A percentile compares a stretch with the other conserved stretches of the same genome.
Conservation (phyloP, 192 early-diverging fungal genomes). For the Umbelopsis vinacea region DNA sequence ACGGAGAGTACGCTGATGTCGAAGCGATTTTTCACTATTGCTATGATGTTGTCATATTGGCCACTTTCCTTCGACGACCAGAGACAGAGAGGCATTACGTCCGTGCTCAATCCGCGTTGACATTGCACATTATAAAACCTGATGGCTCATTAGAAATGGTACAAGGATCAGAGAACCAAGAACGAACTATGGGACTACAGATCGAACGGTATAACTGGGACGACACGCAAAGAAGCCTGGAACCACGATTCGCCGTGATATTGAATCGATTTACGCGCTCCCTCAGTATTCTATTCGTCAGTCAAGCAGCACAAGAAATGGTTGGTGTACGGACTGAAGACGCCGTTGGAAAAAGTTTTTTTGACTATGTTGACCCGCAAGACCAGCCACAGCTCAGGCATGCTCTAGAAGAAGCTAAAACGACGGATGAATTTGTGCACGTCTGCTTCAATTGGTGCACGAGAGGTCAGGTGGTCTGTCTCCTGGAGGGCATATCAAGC, state of each 20-base stretch:
- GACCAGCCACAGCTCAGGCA: constrained; percentile 7
- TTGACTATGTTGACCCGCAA: constrained; percentile 1
- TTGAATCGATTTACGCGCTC: constrained; percentile 7
- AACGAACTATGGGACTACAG: neutral
- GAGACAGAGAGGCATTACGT: neutral
- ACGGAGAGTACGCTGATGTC: constrained; percentile 33
- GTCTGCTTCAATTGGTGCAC: constrained; percentile 19
- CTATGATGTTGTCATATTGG: constrained; percentile 27
- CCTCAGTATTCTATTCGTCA: constrained; percentile 10
- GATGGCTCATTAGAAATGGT: constrained; percentile 1
- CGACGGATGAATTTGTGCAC: constrained; percentile 7
- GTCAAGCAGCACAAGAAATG: constrained; percentile 7
- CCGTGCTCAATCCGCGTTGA: neutral
- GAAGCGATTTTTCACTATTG: constrained; percentile 36
- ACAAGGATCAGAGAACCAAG: constrained; percentile 9
- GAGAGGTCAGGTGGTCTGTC: constrained; percentile 16
- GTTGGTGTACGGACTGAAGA: constrained; percentile 8
- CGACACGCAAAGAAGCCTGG: neutral
- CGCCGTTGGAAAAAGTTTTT: constrained; percentile 5
- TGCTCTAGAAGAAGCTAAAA: constrained; percentile 4
- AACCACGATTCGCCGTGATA: constrained; percentile 15
- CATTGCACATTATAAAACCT: constrained; percentile 13
- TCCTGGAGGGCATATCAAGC: constrained; percentile 11
- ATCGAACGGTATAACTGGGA: constrained; percentile 15
- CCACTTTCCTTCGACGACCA: constrained; percentile 9